Base-by-base conservation (phyloP, 2,329 filamentous ascomycete genomes). In the Tolypocladium tundrense region DNA sequence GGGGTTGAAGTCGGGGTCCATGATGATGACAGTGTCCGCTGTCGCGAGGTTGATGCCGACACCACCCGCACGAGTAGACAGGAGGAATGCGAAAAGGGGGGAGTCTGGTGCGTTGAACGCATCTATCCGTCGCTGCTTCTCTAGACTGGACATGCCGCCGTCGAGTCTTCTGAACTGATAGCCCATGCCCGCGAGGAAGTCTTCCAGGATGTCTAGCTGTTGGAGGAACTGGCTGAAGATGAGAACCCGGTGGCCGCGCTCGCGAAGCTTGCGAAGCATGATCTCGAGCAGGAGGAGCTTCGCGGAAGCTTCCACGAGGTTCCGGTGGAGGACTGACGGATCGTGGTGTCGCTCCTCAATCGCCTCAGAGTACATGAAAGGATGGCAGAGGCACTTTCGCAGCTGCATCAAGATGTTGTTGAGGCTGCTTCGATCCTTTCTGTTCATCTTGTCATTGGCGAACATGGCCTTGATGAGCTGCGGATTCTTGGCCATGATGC, bases 31-130 rank as follows among this genome's bases (percentile, higher is more conserved):
- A 0, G 94, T 99, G 68, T 99, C 94, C 3, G 94, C 94, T 9
- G 92, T 96, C 0, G 94, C 94, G 57, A 99, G 80, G 68, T 99
- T 99, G 77, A 99, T 99, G 19, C 94, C 95, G 0, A 99, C 93
- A 66, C 95, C 94, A 57, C 94, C 94, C 21, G 95, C 92, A 62
- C 94, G 87, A 4, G 95, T 99, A 0, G 93, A 97, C 0, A 99
- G 79, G 21, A 99, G 74, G 72, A 99, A 97, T 0, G 88, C 91
- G 70, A 97, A 99, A 0, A 95, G 76, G 0, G 83, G 76, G 0
- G 93, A 97, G 57, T 88, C 80, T 0, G 90, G 88, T 0, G 87
- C 90, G 68, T 99, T 99, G 77, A 90, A 99, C 9, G 87, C 86
- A 70, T 99, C 94, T 56, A 99, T 99, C 10, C 90, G 85, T 70